Evolutionary conservation across 768 basidiomycete genomes (phyloP).

Genomic region (Boletus insuetus): DNA sequence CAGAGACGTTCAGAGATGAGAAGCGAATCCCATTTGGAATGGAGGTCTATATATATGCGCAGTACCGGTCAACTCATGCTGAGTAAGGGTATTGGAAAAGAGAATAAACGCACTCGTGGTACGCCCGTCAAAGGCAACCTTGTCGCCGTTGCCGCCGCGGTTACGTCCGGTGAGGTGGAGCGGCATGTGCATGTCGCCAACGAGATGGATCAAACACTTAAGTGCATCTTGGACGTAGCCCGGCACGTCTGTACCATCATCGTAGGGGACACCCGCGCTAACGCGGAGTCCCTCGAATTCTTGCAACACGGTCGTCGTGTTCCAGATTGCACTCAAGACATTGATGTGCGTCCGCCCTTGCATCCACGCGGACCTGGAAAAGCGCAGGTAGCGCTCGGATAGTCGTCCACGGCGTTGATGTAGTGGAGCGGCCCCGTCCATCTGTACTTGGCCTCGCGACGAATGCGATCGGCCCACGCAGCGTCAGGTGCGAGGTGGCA

Average conservation of each 20-base stretch:
- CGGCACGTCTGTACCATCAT: slow-evolving; percentile 22
- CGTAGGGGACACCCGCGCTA: background rate
- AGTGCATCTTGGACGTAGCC: slow-evolving; percentile 70
- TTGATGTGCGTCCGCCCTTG: slow-evolving; percentile 53
- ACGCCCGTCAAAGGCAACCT: slow-evolving; percentile 70
- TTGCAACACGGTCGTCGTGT: slow-evolving; percentile 64
- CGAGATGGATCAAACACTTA: slow-evolving; percentile 89
- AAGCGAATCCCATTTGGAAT: too few species aligned
- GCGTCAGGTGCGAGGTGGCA: slow-evolving; percentile 86
- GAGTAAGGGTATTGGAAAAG: background rate
- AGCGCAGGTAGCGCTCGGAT: slow-evolving; percentile 70
- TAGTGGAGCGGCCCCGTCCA: slow-evolving; percentile 81
- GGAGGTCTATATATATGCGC: too few species aligned
- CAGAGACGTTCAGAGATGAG: too few species aligned
- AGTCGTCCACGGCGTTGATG: slow-evolving; percentile 69
- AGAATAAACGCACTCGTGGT: slow-evolving; percentile 55
- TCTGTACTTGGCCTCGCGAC: slow-evolving; percentile 48
- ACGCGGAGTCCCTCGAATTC: slow-evolving; percentile 39
- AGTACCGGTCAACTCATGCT: too few species aligned
- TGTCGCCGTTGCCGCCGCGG: slow-evolving; percentile 81
- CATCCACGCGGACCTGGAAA: slow-evolving; percentile 81
- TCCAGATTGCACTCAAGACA: slow-evolving; percentile 74
- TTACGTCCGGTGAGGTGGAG: slow-evolving; percentile 87
- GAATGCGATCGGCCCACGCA: slow-evolving; percentile 82
- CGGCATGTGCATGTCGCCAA: slow-evolving; percentile 94